Evolutionary conservation across 805 yeast genomes (phyloP).

Genomic region (Ogataea parapolymorpha): DNA sequence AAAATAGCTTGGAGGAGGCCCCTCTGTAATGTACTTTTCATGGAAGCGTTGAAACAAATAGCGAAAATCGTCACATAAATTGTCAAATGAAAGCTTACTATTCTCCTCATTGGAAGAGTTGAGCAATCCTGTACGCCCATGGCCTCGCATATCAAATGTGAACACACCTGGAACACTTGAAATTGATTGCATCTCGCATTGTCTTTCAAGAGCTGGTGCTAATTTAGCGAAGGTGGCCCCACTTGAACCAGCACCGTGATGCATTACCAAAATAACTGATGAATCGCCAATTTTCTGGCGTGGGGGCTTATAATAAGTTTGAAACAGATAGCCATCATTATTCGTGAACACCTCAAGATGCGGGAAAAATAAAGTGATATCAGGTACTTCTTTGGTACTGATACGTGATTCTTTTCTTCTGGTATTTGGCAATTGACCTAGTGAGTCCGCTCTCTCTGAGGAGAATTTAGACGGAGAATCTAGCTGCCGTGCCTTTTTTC

Average conservation of each 20-base stretch:
- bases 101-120: conserved; percentile 12
- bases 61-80: conserved; percentile 57
- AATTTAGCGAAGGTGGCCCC: conserved; percentile 71
- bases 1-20: conserved; percentile 40
- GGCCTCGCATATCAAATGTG: conserved; percentile 81
- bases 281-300: conserved; percentile 19
- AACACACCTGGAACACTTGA: conserved; percentile 56
- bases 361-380: conserved; percentile 37
- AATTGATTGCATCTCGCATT: conserved; percentile 27
- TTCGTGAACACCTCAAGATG: conserved; percentile 23
- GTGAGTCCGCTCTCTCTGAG: not conserved
- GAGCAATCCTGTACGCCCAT: conserved; percentile 51
- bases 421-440: not conserved
- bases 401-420: no score
- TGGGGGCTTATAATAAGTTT: conserved; percentile 59
- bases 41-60: conserved; percentile 44
- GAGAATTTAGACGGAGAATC: not conserved
- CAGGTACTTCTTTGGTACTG: conserved; percentile 2
- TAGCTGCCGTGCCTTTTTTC: not conserved
- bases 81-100: conserved; percentile 41
- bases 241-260: conserved; percentile 96
- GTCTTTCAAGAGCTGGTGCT: conserved; percentile 40
- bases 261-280: conserved; percentile 65
- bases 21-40: not conserved
- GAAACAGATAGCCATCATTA: conserved; percentile 37